These are phyloP conservation scores for Venturiaceae sp. DNA, from an alignment of 2,329 filamentous ascomycete species.

Conservation along the genomic window DNA sequence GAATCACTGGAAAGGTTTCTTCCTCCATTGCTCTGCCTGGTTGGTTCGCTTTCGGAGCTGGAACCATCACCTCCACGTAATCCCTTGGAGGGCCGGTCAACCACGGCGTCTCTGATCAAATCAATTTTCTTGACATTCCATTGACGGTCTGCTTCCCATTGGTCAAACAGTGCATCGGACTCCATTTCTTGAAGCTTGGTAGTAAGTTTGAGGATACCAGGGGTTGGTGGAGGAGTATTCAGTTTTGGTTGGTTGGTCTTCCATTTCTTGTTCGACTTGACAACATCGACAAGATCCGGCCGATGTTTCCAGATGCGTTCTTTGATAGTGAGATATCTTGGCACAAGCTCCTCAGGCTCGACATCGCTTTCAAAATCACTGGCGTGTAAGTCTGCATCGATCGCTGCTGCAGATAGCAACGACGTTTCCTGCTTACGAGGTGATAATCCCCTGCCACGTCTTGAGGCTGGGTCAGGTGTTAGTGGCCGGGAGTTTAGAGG, in stretches of 20 bases:
- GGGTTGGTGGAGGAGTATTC: conserved; percentile 14
- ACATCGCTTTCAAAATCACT: conserved; percentile 41
- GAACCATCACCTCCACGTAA: conserved; percentile 18
- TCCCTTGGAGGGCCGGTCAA: neutral
- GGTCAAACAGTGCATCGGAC: conserved; percentile 45
- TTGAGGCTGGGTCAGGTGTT: neutral
- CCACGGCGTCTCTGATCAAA: conserved; percentile 10
- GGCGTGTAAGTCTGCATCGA: conserved; percentile 25
- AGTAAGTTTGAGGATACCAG: conserved; percentile 54
- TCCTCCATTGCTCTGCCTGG: neutral
- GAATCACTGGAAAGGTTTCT: neutral
- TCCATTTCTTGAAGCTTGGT: conserved; percentile 70
- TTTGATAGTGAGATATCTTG: conserved; percentile 69
- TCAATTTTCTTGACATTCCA: conserved; percentile 23
- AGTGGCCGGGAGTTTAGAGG: neutral
- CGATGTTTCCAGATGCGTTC: conserved; percentile 38
- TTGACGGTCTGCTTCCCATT: conserved; percentile 32
- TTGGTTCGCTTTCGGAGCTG: conserved; percentile 10
- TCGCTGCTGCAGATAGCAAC: neutral
- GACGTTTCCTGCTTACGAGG: conserved; percentile 3
- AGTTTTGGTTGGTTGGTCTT: conserved; percentile 14
- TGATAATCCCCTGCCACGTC: neutral
- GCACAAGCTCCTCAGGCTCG: conserved; percentile 45
- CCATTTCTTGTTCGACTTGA: conserved; percentile 19
- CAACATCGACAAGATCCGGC: conserved; percentile 50